phyloP scores from a whole-genome alignment of 1,284 basidiomycete species.

The Thecaphora frezii region DNA sequence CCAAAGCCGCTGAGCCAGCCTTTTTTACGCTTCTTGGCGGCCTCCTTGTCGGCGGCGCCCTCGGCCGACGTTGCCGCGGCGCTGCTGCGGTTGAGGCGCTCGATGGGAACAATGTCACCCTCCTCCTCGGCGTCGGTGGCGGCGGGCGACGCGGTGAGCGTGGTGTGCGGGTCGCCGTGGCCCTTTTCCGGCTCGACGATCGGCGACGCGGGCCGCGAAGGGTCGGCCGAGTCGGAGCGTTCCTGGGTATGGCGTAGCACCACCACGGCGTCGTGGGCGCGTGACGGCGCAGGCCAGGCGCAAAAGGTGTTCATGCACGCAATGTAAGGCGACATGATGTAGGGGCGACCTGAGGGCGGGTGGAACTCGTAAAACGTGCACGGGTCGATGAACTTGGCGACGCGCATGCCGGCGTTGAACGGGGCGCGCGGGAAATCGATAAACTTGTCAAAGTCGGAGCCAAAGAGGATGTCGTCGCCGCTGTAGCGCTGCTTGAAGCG shows the following conservation, averaged over 20 bases:
- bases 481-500: constrained; percentile 58
- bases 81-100: constrained; percentile 36
- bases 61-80: constrained; percentile 11
- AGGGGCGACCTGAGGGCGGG: constrained; percentile 59
- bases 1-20: constrained; percentile 45
- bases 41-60: constrained; percentile 10
- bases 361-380: constrained; percentile 51
- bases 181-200: constrained; percentile 34
- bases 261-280: constrained; percentile 58
- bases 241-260: constrained; percentile 52
- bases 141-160: constrained; percentile 22
- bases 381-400: constrained; percentile 60
- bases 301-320: constrained; percentile 61
- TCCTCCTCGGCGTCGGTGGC: constrained; percentile 39
- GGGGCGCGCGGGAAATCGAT: constrained; percentile 56
- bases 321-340: constrained; percentile 61
- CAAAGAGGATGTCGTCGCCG: constrained; percentile 53
- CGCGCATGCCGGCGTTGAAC: constrained; percentile 61
- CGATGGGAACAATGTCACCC: constrained; percentile 59
- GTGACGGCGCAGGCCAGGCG: constrained; percentile 59
- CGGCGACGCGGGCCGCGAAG: constrained; percentile 9
- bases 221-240: constrained; percentile 6
- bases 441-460: constrained; percentile 54
- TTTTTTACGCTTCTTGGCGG: constrained; percentile 37
- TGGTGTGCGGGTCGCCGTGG: constrained; percentile 17